Base-by-base conservation (phyloP, 2,329 filamentous ascomycete species). In the Monosporascus sp. region DNA sequence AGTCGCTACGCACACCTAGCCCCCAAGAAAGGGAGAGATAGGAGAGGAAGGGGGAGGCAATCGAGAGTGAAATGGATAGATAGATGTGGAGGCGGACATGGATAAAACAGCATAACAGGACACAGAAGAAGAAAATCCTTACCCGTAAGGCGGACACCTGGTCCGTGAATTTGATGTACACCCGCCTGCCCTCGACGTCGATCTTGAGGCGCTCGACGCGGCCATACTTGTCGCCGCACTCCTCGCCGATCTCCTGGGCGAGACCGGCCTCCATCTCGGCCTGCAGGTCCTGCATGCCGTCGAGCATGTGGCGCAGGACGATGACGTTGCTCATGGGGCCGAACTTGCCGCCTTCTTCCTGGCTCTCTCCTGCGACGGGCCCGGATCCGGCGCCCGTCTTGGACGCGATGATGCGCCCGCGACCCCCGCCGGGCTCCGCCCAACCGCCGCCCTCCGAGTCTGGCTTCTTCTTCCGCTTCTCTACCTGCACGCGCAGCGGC, bases 131-230 rank as follows among this genome's bases (percentile, higher is more conserved):
- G 6, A 42, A 44, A 44, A 20, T 17, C 80, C 85, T 74, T 77
- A 92, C 89, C 62, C 91, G 81, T 53, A 97, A 72, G 15, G 91
- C 94, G 46, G 89, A 94, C 51, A 97, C 76, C 62, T 86, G 83
- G 60, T 88, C 88, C 2, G 89, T 93, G 67, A 97, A 99, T 68
- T 95, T 90, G 69, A 99, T 90, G 69, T 96, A 97, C 5, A 99
- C 94, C 50, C 84, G 82, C 14, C 76, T 72, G 48, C 76, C 76
- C 58, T 79, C 74, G 45, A 83, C 76, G 64, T 89, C 83, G 53
- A 97, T 85, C 64, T 86, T 86, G 18, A 96, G 77, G 60, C 90
- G 79, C 69, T 95, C 89, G 5, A 96, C 88, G 45, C 84, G 81
- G 17, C 92, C 91, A 67, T 96, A 96, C 84, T 92, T 91, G 59